Conservation (phyloP, 2,329 filamentous ascomycete genomes). For the Fusarium beomiforme region DNA sequence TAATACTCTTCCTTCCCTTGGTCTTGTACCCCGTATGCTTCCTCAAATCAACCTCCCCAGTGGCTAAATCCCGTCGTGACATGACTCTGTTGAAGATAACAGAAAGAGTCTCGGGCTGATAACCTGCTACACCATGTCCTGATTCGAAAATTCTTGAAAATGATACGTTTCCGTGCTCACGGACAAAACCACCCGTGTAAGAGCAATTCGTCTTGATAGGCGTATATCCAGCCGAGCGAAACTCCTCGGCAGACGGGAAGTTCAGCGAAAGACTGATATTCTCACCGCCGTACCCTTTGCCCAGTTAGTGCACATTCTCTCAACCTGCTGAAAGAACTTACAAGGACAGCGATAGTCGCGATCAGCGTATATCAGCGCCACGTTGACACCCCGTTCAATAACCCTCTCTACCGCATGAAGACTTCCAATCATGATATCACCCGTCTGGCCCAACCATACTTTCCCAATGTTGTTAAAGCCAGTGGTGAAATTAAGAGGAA, state of each 20-base stretch:
- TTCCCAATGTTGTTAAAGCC: slow-evolving; percentile 49
- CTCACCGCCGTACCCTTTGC: slow-evolving; percentile 65
- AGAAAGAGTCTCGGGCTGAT: slow-evolving; percentile 65
- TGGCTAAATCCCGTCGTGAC: slow-evolving; percentile 60
- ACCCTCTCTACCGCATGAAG: slow-evolving; percentile 62
- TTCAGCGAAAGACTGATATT: slow-evolving; percentile 66
- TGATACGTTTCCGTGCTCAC: slow-evolving; percentile 77
- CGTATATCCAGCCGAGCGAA: slow-evolving; percentile 73
- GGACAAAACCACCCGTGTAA: slow-evolving; percentile 75
- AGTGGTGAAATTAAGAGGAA: slow-evolving; percentile 66
- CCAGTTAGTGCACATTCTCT: not conserved
- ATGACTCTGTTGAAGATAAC: slow-evolving; percentile 67
- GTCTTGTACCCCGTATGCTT: slow-evolving; percentile 49
- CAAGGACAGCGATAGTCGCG: slow-evolving; percentile 70
- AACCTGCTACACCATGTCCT: slow-evolving; percentile 68
- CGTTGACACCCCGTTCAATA: slow-evolving; percentile 68
- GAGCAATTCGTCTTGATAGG: slow-evolving; percentile 72
- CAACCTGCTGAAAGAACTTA: slow-evolving; percentile 42
- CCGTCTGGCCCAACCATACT: slow-evolving; percentile 68
- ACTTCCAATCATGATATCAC: slow-evolving; percentile 59
- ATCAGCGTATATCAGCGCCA: slow-evolving; percentile 75
- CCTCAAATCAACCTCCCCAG: slow-evolving; percentile 56
- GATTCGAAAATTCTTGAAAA: slow-evolving; percentile 72
- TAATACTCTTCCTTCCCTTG: slow-evolving; percentile 58
- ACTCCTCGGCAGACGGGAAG: slow-evolving; percentile 62